Base-by-base conservation (phyloP, 352 stramenopile species). In the Pythium plurisporium region DNA sequence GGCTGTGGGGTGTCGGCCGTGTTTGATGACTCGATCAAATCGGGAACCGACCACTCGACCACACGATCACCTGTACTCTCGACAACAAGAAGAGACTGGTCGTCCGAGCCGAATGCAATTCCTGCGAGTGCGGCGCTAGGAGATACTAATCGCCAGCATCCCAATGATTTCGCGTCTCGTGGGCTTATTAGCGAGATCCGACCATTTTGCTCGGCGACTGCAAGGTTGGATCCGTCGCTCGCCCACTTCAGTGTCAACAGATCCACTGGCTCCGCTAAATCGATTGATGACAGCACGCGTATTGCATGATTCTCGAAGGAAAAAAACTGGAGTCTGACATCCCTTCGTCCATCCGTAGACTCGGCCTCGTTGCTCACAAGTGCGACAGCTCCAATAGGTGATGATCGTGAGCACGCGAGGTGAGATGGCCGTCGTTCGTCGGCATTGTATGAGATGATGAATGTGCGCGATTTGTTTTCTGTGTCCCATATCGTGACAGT, bases 401-500 rank as follows among this genome's bases (percentile, higher is more conserved):
- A 38, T 4, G 38, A 50, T 2, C 15, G 14, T 9, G 60, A 45
- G 23, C 60, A 68, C 2, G 53, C 45, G 7, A 68, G 25, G n/a
- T 42, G 60, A 4, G 37, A 23, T 10, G 59, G 59, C 2, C 52
- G 19, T 11, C 46, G 36, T 6, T 67, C 59, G 30, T 50, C 46
- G 3, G 52, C 41, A 34, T 48, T 62, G 44, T 56, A 56, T 11
- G 51, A 53, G 30, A 59, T 68, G 20, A 57, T 62, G 30, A 63
- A 63, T 1, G 54, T 59, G 19, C 53, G 47, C 10, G 23, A 4
- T 6, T 57, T 48, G 1, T 40, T 29, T 3, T 37, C 11, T 1
- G 48, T 51, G 22, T 68, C 54, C 61, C 61, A 68, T 5, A 68
- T 36, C 19, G 53, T 58, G 38, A 68, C 44, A 4, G 61, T 55